Evolutionary conservation across 805 yeast genomes (phyloP), one percentile per base, ranked within the genome.

Genomic region (Candida chilensis): DNA sequence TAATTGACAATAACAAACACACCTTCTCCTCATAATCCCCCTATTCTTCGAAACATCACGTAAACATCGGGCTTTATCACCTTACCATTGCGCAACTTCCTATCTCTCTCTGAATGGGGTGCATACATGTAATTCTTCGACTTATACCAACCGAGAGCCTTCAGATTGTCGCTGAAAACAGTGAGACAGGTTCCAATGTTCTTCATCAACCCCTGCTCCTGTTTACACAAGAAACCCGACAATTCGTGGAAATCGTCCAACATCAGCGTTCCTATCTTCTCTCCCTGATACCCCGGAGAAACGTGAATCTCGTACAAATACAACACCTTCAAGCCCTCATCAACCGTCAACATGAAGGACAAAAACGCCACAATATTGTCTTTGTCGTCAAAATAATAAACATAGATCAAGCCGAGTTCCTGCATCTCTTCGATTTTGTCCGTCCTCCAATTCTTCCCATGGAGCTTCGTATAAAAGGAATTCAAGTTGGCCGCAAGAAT

Each of bases 261-360:
- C n/a, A 74, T 37, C 8, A 12, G 12, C 0, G 59, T 28, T 0
- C 82, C 83, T 1, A 64, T 17, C 6, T 48, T 40, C 3, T 27
- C 21, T 1, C 51, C 49, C 28, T 71, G 69, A 33, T 37, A 55
- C 8, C 28, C 11, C 2, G 56, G 53, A 2, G 33, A 18, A 0
- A 75, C 47, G 32, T 76, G 83, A 21, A 76, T 67, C 42, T 76
- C 83, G 38, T 71, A 76, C 7, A 76, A 50, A 38, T 74, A 76
- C 6, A 75, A 33, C 11, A 64, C 65, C 29, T 55, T 46, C 5
- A 42, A 36, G 7, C 47, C 61, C 17, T 54, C 51, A 29, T 70
- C 74, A 6, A 37, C 20, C 1, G 69, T 63, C n/a, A 67, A 31
- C 37, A 60, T 59, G 31, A 71, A 44, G 1, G 78, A 69, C 9